Percentiles rank a stretch among this genome's conserved stretches.
These are phyloP conservation scores for Phytophthora boehmeriae DNA, from an alignment of 352 stramenopile genomes.

Conservation along the genomic window DNA sequence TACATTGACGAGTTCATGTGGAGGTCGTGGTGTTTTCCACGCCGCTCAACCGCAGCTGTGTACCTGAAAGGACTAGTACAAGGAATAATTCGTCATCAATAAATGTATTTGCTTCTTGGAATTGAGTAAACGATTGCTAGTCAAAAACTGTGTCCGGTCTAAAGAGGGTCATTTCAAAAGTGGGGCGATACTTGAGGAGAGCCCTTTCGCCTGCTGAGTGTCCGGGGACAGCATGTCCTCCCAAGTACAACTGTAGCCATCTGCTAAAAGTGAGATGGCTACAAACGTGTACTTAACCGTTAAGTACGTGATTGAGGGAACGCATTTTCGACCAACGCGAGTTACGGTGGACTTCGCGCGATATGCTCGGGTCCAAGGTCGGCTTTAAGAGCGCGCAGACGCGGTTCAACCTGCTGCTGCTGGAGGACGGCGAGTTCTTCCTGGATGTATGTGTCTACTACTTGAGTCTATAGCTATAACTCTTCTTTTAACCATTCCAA, in stretches of 20 bases:
- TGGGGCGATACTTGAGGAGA: too few species aligned
- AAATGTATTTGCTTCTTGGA: neutral
- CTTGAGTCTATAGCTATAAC: neutral
- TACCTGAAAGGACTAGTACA: slow-evolving; percentile 18
- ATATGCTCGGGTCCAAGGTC: slow-evolving; percentile 49
- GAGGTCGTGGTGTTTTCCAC: slow-evolving; percentile 19
- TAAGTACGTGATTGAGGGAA: too few species aligned
- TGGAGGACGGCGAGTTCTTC: slow-evolving; percentile 96
- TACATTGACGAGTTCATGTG: slow-evolving; percentile 16
- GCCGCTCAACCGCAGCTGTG: neutral
- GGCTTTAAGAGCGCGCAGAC: slow-evolving; percentile 59
- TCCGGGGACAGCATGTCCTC: too few species aligned
- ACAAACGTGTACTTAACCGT: too few species aligned
- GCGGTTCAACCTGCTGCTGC: slow-evolving; percentile 93
- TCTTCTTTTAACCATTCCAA: slow-evolving; percentile 12
- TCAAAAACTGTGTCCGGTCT: neutral
- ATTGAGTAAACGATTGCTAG: neutral
- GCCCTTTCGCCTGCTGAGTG: too few species aligned
- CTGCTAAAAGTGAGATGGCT: too few species aligned
- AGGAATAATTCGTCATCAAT: slow-evolving; percentile 1
- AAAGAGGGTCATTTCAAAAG: neutral
- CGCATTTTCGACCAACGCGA: slow-evolving; percentile 4
- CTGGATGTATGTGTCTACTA: slow-evolving; percentile 72
- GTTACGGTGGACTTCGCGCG: slow-evolving; percentile 1
- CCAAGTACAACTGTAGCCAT: too few species aligned